These are phyloP conservation scores for Chlorella sp. DNA, from an alignment of 139 green algal genomes.

Conservation along the genomic window DNA sequence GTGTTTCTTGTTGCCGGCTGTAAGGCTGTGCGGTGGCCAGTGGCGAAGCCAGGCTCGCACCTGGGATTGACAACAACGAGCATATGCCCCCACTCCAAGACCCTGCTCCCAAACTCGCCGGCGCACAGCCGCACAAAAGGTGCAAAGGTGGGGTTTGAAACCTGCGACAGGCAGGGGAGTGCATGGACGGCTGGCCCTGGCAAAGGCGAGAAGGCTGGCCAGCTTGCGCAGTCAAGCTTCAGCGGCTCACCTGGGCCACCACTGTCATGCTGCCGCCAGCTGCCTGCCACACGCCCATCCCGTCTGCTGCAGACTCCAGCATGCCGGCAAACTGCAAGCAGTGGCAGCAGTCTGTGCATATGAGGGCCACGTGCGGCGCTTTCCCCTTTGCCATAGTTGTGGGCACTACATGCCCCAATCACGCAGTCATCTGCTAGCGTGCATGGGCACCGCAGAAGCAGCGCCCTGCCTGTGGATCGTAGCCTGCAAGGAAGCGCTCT, in stretches of 20 bases:
- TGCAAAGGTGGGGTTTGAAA: constrained; percentile 19
- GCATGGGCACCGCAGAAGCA: no score
- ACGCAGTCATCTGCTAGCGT: no score
- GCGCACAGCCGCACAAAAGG: constrained; percentile 24
- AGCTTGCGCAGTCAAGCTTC: neutral
- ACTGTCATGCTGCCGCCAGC: constrained; percentile 20
- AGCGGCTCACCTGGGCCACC: neutral
- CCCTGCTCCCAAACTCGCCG: constrained; percentile 16
- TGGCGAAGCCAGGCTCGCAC: no score
- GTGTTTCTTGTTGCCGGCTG: no score
- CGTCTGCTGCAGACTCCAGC: constrained; percentile 22
- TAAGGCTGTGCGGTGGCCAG: no score
- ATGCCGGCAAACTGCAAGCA: constrained; percentile 21
- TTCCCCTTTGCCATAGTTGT: no score
- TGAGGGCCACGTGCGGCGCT: no score
- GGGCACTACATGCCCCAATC: no score
- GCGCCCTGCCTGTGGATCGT: constrained; percentile 14
- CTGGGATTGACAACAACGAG: constrained; percentile 24
- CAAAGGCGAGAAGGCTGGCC: neutral
- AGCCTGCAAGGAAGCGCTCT: constrained; percentile 1
- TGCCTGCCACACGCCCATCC: constrained; percentile 29
- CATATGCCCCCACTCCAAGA: constrained; percentile 17
- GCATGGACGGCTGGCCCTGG: no score
- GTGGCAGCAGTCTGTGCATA: no score
- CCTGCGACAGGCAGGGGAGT: neutral